Evolutionary conservation across 768 basidiomycete genomes (phyloP).

Genomic region (Neoboletus magnificus): DNA sequence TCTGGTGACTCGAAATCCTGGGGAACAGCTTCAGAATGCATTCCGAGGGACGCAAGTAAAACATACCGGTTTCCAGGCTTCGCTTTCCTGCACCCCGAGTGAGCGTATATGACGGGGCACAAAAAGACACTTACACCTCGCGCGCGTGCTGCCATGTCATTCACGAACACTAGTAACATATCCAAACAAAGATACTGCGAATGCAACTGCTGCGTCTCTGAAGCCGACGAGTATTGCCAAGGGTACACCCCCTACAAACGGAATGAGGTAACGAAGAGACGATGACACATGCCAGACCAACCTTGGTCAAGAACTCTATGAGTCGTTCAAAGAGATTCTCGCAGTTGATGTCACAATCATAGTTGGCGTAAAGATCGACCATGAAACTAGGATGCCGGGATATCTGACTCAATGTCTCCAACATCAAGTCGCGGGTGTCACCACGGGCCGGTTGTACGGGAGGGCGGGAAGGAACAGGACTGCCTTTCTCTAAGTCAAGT

Average conservation of each 20-base stretch:
- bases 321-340: conserved; percentile 94
- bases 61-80: conserved; percentile 65
- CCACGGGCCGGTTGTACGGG: conserved; percentile 75
- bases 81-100: conserved; percentile 33
- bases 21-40: not conserved
- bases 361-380: conserved; percentile 94
- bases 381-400: conserved; percentile 86
- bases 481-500: conserved; percentile 46
- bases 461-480: conserved; percentile 50
- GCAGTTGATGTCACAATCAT: conserved; percentile 95
- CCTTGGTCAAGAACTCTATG: conserved; percentile 85
- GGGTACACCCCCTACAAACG: conserved; percentile 73
- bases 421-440: conserved; percentile 83
- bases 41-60: not conserved
- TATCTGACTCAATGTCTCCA: conserved; percentile 83
- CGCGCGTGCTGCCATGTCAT: conserved; percentile 76
- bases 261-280: conserved; percentile 5
- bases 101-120: conserved; percentile 9
- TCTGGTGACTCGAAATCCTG: conserved; percentile 58
- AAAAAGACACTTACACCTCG: conserved; percentile 39
- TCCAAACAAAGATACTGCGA: conserved; percentile 88
- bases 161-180: conserved; percentile 79
- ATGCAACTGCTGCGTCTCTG: conserved; percentile 67
- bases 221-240: conserved; percentile 50
- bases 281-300: conserved; percentile 30